A percentile compares a stretch with the other conserved stretches of the same genome.
These are phyloP conservation scores for Pogostemon cablin DNA, from an alignment of 257 asterid species.

Conservation along the genomic window DNA sequence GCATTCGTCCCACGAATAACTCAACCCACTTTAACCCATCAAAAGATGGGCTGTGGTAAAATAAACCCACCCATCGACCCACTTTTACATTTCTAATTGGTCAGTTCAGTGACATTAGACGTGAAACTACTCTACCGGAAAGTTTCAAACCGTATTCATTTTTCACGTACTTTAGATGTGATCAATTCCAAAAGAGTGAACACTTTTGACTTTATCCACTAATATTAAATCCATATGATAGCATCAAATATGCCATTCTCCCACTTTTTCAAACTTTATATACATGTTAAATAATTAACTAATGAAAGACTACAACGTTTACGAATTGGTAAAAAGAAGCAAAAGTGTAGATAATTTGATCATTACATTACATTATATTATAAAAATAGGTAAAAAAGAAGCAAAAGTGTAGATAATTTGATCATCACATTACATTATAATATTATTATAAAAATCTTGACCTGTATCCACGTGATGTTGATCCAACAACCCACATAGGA, in stretches of 20 bases:
- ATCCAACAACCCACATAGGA: slow-evolving; percentile 63
- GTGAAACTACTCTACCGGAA: too few species aligned
- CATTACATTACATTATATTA: slow-evolving; percentile 23
- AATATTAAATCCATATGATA: not conserved
- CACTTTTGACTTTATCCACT: slow-evolving; percentile 13
- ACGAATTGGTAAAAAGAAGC: slow-evolving; percentile 20
- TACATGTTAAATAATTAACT: slow-evolving; percentile 20
- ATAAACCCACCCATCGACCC: too few species aligned
- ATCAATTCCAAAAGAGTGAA: slow-evolving; percentile 6
- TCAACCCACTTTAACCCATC: too few species aligned
- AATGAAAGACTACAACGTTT: slow-evolving; percentile 13
- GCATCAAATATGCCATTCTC: slow-evolving; percentile 26
- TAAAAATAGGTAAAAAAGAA: not conserved
- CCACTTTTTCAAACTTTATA: slow-evolving; percentile 16
- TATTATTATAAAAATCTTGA: slow-evolving; percentile 24
- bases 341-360: not conserved
- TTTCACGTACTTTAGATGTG: slow-evolving; percentile 28
- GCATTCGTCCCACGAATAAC: too few species aligned
- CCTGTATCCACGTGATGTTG: slow-evolving; percentile 45
- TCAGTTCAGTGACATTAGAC: too few species aligned
- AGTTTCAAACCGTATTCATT: not conserved
- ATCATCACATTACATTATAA: not conserved
- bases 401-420: too few species aligned
- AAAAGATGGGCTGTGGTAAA: too few species aligned
- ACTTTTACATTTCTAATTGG: too few species aligned